phyloP scores from a whole-genome alignment of 164 flowering plant species.

The Saururus chinensis region DNA sequence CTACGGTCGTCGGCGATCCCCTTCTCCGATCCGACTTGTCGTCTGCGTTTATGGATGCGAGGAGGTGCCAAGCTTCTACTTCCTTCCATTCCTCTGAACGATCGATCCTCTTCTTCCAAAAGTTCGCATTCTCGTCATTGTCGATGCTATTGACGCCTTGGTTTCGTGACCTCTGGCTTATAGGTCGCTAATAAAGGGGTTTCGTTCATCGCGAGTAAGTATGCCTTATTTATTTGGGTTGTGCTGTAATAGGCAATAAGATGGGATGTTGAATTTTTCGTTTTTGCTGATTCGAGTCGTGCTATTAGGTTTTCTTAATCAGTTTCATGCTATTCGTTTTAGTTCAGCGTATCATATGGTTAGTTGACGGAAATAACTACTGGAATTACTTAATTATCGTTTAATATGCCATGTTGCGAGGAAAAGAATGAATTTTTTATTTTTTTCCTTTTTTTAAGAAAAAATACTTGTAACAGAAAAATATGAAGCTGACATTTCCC shows the following conservation, averaged over 20 bases:
- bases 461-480: no score
- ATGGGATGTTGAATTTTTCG: no score
- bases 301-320: no score
- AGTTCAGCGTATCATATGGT: no score
- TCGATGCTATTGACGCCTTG: constrained; percentile 15
- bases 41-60: not conserved
- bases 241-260: not conserved
- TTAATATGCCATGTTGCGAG: no score
- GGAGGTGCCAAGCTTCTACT: not conserved
- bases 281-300: no score
- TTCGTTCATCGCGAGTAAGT: not conserved
- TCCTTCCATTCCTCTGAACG: not conserved
- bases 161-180: constrained; percentile 18
- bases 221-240: not conserved
- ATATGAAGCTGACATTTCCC: no score
- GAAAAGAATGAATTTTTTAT: no score
- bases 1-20: not conserved
- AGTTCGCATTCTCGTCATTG: not conserved
- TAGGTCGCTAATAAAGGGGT: constrained; percentile 7
- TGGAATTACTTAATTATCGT: no score
- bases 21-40: not conserved
- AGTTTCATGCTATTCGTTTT: no score
- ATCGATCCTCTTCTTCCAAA: not conserved
- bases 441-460: no score
- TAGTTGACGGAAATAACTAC: no score